phyloP scores from a whole-genome alignment of 1,284 basidiomycete species.

The Entoloma clypeatum region DNA sequence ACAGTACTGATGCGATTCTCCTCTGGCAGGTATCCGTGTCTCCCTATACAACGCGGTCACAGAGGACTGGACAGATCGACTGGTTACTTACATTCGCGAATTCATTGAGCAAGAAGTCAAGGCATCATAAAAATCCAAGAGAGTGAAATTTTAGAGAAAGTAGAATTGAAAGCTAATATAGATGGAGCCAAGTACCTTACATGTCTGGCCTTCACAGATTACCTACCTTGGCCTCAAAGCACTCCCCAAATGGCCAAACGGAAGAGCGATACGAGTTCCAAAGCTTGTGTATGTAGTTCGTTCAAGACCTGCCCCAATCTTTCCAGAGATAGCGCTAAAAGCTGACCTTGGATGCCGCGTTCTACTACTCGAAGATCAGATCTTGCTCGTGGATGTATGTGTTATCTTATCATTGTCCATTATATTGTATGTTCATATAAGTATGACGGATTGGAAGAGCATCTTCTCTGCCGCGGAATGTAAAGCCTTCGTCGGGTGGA shows the following conservation, averaged over 20 bases:
- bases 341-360: constrained; percentile 38
- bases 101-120: constrained; percentile 38
- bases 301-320: constrained; percentile 17
- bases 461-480: constrained; percentile 60
- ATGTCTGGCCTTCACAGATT: too few species aligned
- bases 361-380: constrained; percentile 61
- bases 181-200: too few species aligned
- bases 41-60: constrained; percentile 96
- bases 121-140: too few species aligned
- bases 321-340: constrained; percentile 40
- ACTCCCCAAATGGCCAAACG: constrained; percentile 17
- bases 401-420: not conserved
- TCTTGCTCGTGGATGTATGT: constrained; percentile 60
- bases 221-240: too few species aligned
- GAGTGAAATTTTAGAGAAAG: too few species aligned
- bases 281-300: constrained; percentile 5
- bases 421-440: constrained; percentile 1
- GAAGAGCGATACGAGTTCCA: constrained; percentile 7
- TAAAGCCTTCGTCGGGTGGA: constrained; percentile 49
- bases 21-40: constrained; percentile 70
- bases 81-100: constrained; percentile 59
- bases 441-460: constrained; percentile 33
- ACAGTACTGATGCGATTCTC: too few species aligned
- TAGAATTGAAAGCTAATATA: too few species aligned
- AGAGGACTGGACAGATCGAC: constrained; percentile 66